Conservation (phyloP, 768 basidiomycete genomes). For the Rhodosporidiobolus odoratus region DNA sequence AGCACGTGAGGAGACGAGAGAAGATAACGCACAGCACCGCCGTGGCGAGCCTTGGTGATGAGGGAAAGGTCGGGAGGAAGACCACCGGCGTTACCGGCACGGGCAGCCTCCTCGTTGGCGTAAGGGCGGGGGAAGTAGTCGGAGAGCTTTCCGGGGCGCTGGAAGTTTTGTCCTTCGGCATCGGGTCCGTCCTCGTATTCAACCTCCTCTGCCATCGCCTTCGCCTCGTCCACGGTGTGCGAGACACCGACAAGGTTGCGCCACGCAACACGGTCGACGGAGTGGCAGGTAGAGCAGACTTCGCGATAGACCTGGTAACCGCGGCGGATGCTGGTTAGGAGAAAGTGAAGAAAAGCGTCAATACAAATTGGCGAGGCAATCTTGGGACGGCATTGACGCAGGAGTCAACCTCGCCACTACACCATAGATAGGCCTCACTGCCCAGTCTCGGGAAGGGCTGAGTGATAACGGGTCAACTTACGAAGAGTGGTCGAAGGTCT, state of each 20-base stretch:
- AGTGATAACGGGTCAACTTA: slow-evolving; percentile 51
- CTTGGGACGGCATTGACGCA: too few relatives aligned
- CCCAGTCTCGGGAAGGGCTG: neutral
- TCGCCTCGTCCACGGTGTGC: slow-evolving; percentile 84
- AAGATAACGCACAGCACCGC: slow-evolving; percentile 59
- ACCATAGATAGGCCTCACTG: too few relatives aligned
- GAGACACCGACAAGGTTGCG: slow-evolving; percentile 98
- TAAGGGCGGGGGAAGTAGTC: slow-evolving; percentile 95
- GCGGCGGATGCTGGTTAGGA: slow-evolving; percentile 70
- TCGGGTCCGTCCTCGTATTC: slow-evolving; percentile 97
- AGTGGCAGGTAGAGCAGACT: slow-evolving; percentile 98
- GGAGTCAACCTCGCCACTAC: too few relatives aligned
- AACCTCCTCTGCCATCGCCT: slow-evolving; percentile 88
- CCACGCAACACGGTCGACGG: slow-evolving; percentile 98
- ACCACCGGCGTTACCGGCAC: slow-evolving; percentile 88
- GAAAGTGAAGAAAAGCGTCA: neutral
- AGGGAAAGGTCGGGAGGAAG: slow-evolving; percentile 94
- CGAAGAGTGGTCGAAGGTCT: slow-evolving; percentile 96
- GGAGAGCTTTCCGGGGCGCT: slow-evolving; percentile 93
- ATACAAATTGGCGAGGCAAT: too few relatives aligned
- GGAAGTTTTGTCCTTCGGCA: slow-evolving; percentile 94
- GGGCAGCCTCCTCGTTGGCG: slow-evolving; percentile 94
- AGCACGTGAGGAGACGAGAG: too few relatives aligned
- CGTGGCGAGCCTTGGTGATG: slow-evolving; percentile 97
- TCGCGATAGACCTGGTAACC: slow-evolving; percentile 97